Percentiles rank a stretch among this genome's conserved stretches.
Conservation (phyloP, 1,284 basidiomycete genomes). For the Microbotryum silenes-acaulis region DNA sequence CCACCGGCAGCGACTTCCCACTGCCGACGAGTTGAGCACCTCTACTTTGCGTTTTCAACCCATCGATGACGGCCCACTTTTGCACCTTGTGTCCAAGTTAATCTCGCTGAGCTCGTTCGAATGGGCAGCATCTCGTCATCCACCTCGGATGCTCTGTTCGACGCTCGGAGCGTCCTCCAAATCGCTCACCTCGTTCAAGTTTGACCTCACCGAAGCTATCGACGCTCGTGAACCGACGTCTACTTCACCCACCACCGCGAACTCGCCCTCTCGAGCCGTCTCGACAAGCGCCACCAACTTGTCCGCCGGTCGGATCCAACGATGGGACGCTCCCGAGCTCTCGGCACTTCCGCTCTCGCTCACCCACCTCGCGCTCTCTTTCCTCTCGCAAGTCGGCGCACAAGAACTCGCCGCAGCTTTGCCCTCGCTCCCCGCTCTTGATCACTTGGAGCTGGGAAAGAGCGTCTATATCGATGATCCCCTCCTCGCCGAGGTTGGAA, state of each 20-base stretch:
- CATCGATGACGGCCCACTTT: conserved; percentile 13
- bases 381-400: conserved; percentile 18
- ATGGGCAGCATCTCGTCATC: conserved; percentile 18
- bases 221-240: neutral
- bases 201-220: conserved; percentile 8
- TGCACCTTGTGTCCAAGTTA: conserved; percentile 12
- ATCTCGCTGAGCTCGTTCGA: conserved; percentile 12
- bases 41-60: neutral
- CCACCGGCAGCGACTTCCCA: neutral
- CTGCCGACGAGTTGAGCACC: neutral
- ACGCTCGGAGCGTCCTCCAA: conserved; percentile 12
- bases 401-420: conserved; percentile 4
- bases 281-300: neutral
- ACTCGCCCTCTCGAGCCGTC: neutral
- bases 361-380: conserved; percentile 11
- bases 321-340: conserved; percentile 27
- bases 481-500: conserved; percentile 8
- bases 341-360: conserved; percentile 8
- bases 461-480: conserved; percentile 29
- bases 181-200: conserved; percentile 9
- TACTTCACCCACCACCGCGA: neutral
- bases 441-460: conserved; percentile 13
- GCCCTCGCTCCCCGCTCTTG: conserved; percentile 10
- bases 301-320: neutral
- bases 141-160: conserved; percentile 20